Evolutionary conservation across 768 basidiomycete genomes (phyloP).

Genomic region (Agrocybe praecox): DNA sequence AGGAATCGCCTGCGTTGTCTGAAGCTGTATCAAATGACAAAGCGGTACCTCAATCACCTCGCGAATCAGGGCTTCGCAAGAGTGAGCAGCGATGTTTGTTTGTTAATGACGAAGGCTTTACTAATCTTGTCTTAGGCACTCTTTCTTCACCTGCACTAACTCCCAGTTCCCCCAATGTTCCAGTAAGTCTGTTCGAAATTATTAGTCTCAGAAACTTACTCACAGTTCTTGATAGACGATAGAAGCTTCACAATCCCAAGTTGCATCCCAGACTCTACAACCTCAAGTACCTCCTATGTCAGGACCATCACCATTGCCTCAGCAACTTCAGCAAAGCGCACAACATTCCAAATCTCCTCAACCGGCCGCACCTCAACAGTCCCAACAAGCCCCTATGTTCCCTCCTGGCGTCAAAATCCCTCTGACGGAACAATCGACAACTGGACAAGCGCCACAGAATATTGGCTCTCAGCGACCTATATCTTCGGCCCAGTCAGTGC

Average conservation of each 20-base stretch:
- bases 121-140: conserved; percentile 36
- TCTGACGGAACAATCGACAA: conserved; percentile 41
- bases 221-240: conserved; percentile 32
- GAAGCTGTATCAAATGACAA: conserved; percentile 53
- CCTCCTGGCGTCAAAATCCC: conserved; percentile 71
- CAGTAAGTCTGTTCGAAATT: conserved; percentile 32
- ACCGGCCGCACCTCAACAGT: conserved; percentile 43
- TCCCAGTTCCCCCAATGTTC: conserved; percentile 41
- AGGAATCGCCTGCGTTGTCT: conserved; percentile 74
- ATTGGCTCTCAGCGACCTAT: conserved; percentile 53
- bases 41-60: conserved; percentile 62
- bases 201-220: conserved; percentile 11
- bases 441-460: conserved; percentile 35
- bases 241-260: conserved; percentile 36
- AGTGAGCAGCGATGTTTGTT: conserved; percentile 38
- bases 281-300: conserved; percentile 30
- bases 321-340: conserved; percentile 39
- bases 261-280: conserved; percentile 28
- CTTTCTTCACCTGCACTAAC: conserved; percentile 46
- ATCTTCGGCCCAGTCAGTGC: conserved; percentile 51
- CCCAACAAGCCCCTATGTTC: conserved; percentile 61
- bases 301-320: conserved; percentile 43
- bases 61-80: conserved; percentile 45
- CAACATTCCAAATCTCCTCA: conserved; percentile 32
- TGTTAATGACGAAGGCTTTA: background rate